Conservation (phyloP, 371 early-diverging fungal genomes). For the Lichtheimia corymbifera region DNA sequence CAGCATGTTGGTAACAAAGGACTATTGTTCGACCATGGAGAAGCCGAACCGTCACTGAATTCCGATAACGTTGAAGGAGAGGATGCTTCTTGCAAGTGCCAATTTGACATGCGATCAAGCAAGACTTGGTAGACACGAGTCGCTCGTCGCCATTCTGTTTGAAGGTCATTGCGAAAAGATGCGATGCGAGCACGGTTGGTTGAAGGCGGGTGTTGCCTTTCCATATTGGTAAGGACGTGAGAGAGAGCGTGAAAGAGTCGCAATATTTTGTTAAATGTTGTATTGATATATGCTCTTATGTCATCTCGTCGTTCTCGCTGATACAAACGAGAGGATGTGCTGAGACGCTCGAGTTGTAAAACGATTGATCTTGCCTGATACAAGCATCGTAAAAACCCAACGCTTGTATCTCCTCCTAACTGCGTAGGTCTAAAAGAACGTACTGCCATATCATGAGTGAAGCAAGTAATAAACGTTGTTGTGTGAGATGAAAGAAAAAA, state of each 20-base stretch:
- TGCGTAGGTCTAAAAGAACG: background rate
- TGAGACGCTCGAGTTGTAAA: background rate
- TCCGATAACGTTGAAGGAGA: background rate
- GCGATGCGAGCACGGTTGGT: background rate
- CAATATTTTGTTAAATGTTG: background rate
- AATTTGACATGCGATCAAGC: background rate
- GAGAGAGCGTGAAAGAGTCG: background rate
- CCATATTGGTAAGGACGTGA: background rate
- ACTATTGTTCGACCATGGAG: constrained; percentile 2
- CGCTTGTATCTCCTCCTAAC: background rate
- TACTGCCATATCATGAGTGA: constrained; percentile 2
- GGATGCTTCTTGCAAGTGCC: background rate
- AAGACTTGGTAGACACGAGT: background rate
- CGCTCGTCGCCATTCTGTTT: background rate
- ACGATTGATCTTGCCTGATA: constrained; percentile 1
- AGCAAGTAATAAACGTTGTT: background rate
- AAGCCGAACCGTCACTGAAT: background rate
- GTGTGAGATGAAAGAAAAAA: background rate
- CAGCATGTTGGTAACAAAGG: background rate
- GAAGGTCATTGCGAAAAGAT: background rate
- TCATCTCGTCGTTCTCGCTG: background rate
- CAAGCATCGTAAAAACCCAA: background rate
- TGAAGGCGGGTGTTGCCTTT: background rate
- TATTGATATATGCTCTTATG: background rate
- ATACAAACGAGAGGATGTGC: background rate